A percentile compares a stretch with the other conserved stretches of the same genome.
Conservation (phyloP, 2,329 filamentous ascomycete species). For the Claviceps monticola region DNA sequence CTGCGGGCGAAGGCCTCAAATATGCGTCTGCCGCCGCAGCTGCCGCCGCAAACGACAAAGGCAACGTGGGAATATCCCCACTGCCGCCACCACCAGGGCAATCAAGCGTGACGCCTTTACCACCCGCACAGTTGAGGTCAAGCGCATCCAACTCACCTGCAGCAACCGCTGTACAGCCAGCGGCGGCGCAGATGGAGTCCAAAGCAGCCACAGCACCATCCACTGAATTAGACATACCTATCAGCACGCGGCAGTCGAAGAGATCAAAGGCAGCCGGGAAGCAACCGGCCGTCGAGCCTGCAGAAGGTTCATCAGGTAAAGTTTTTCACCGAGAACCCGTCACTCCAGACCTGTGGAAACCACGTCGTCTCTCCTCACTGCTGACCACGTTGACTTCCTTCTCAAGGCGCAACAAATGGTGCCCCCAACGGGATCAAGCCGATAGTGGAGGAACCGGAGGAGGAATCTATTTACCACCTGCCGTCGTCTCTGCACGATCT, state of each 20-base stretch:
- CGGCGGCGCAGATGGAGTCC: slow-evolving; percentile 18
- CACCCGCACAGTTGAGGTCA: slow-evolving; percentile 37
- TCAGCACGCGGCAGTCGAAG: slow-evolving; percentile 20
- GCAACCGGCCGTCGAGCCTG: slow-evolving; percentile 26
- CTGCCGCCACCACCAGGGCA: slow-evolving; percentile 75
- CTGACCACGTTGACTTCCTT: not conserved
- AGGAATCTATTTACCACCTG: slow-evolving; percentile 85
- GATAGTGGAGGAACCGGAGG: slow-evolving; percentile 30
- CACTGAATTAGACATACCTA: slow-evolving; percentile 12
- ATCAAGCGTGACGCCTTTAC: slow-evolving; percentile 32
- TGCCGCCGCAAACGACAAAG: slow-evolving; percentile 74
- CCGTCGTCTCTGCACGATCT: slow-evolving; percentile 81
- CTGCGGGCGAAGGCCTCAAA: slow-evolving; percentile 81
- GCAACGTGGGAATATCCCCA: slow-evolving; percentile 84
- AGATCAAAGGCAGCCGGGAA: slow-evolving; percentile 32
- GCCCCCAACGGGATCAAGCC: slow-evolving; percentile 36
- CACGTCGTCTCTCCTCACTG: not conserved
- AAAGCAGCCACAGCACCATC: slow-evolving; percentile 4
- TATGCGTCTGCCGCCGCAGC: slow-evolving; percentile 94
- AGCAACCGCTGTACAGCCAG: slow-evolving; percentile 32
- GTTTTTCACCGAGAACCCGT: not conserved
- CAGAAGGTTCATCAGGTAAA: slow-evolving; percentile 32
- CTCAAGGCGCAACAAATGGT: slow-evolving; percentile 33
- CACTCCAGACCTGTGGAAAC: not conserved
- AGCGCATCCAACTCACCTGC: slow-evolving; percentile 43